Conservation (phyloP, 805 yeast species). For the Saccharomycopsis amapae region DNA sequence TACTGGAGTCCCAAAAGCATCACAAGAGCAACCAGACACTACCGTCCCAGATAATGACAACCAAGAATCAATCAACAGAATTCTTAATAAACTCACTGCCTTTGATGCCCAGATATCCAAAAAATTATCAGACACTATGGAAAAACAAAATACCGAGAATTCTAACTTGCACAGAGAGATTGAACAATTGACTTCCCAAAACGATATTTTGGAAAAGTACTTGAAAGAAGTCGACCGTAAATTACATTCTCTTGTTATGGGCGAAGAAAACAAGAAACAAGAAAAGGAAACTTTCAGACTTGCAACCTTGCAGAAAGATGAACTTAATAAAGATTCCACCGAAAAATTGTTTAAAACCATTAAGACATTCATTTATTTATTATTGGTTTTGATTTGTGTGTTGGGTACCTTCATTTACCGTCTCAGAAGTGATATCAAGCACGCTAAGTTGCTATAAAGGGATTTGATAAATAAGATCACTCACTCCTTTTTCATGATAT, state of each 20-base stretch:
- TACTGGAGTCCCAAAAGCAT: slow-evolving; percentile 1
- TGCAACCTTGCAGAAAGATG: slow-evolving; percentile 24
- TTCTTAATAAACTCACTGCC: slow-evolving; percentile 28
- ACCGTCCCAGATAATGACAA: neutral
- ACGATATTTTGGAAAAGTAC: slow-evolving; percentile 20
- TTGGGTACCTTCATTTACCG: slow-evolving; percentile 43
- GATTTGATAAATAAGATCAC: too few relatives aligned
- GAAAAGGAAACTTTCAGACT: slow-evolving; percentile 22
- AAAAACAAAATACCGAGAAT: slow-evolving; percentile 23
- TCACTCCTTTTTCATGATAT: too few relatives aligned
- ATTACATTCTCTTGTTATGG: slow-evolving; percentile 17
- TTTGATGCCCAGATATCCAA: slow-evolving; percentile 15
- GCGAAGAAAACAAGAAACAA: slow-evolving; percentile 22
- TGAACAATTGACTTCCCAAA: slow-evolving; percentile 20
- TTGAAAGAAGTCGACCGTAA: slow-evolving; percentile 21
- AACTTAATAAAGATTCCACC: slow-evolving; percentile 22
- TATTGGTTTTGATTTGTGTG: slow-evolving; percentile 26
- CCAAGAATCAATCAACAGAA: slow-evolving; percentile 28
- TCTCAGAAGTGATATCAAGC: slow-evolving; percentile 56
- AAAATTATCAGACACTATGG: slow-evolving; percentile 24
- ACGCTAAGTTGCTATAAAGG: slow-evolving; percentile 49
- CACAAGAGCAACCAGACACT: neutral
- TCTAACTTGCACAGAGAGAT: slow-evolving; percentile 25
- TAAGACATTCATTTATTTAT: slow-evolving; percentile 26
- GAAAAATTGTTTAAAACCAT: slow-evolving; percentile 25